Base-by-base conservation (phyloP, 257 asterid genomes). In the Nicotiana knightiana region DNA sequence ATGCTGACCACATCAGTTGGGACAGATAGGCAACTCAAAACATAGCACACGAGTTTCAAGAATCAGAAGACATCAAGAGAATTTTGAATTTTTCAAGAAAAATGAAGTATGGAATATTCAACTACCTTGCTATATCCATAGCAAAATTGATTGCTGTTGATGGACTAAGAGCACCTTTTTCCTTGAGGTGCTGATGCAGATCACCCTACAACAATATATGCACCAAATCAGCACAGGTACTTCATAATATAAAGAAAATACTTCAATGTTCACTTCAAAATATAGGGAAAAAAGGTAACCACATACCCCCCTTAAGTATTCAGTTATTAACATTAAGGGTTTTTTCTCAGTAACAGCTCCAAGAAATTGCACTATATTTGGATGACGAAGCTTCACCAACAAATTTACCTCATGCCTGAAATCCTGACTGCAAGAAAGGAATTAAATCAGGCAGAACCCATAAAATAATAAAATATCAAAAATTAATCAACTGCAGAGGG, bases 341-440 rank as follows among this genome's bases (percentile, higher is more conserved):
- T 96, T 94, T 90, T 83, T 96, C 67, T 93, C 94, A 39, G 98
- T 94, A 73, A 94, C 98, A 53, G 98, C 99, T 90, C 98, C 99
- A 83, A 94, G 95, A 86, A 96, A 96, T 84, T 96, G 98, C 88
- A 96, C 99, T 66, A 96, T 89, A 88, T 96, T 96, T 81, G 99
- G 99, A 89, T 96, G 99, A 64, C 99, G 97, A 85, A 96, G 98
- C 91, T 96, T 96, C 88, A 96, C 99, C 58, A 96, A 93, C 93
- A 96, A 92, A 86, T 92, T 93, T 80, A 94, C 99, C 92, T 94
- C 98, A 82, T 96, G 99, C 89, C 98, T 92, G 90, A 94, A 96
- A 89, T 96, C 99, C 92, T 96, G 99, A 77, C 99, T 94, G 94
- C 67, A 89, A 67, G 58, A 58, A 58, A 67, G 81, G 84, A 67